phyloP scores from a whole-genome alignment of 2,329 filamentous ascomycete genomes.

The Microcyclospora pomicola region DNA sequence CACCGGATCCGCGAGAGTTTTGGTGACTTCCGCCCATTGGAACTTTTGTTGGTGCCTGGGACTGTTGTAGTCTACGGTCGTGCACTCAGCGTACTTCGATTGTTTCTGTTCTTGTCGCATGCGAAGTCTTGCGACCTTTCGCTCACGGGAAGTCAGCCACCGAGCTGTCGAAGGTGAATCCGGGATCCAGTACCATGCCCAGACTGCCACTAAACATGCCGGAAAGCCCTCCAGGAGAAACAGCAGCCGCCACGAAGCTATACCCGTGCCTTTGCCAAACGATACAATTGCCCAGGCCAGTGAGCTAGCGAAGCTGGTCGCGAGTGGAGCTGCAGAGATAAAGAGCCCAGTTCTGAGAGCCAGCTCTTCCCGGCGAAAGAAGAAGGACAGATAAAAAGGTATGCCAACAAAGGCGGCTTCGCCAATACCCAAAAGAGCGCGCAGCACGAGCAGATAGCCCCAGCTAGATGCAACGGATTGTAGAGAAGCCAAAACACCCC shows the following conservation, averaged over 20 bases:
- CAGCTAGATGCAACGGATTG: conserved; percentile 40
- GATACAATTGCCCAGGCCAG: conserved; percentile 68
- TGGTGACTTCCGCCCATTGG: conserved; percentile 42
- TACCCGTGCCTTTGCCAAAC: conserved; percentile 47
- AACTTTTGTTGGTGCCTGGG: conserved; percentile 15
- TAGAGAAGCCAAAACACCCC: conserved; percentile 66
- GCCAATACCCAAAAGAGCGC: conserved; percentile 40
- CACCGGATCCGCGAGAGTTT: conserved; percentile 50
- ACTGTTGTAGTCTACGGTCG: background rate
- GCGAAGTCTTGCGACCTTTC: conserved; percentile 56
- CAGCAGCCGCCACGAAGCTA: conserved; percentile 73
- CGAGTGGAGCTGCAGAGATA: conserved; percentile 56
- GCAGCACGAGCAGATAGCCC: conserved; percentile 48
- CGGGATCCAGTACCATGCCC: conserved; percentile 62
- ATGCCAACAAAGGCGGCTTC: conserved; percentile 53
- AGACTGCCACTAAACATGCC: conserved; percentile 57
- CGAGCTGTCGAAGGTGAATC: conserved; percentile 47
- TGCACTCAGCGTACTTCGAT: conserved; percentile 3
- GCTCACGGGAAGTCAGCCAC: conserved; percentile 30
- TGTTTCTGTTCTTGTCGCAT: conserved; percentile 40
- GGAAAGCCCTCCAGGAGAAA: conserved; percentile 80
- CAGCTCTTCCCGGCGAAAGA: conserved; percentile 55
- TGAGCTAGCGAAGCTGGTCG: conserved; percentile 57
- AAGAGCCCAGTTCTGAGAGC: conserved; percentile 78
- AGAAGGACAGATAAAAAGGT: conserved; percentile 51